Conservation (phyloP, 2,329 filamentous ascomycete species). For the Arthroderma uncinatum region DNA sequence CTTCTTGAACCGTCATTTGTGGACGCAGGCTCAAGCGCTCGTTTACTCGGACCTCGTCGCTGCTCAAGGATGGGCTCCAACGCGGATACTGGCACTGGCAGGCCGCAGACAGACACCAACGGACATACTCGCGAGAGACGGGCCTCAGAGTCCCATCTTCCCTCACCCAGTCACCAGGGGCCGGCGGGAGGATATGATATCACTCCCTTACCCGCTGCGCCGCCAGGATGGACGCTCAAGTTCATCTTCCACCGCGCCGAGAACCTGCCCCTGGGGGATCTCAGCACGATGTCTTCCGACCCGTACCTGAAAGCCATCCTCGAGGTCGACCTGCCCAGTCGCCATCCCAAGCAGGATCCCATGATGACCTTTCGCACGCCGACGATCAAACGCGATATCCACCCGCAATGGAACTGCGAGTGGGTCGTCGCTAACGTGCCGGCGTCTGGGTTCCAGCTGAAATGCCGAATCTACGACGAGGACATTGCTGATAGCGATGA, state of each 20-base stretch:
- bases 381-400: constrained; percentile 59
- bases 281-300: constrained; percentile 67
- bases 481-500: constrained; percentile 80
- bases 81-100: background rate
- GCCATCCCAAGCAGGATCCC: constrained; percentile 73
- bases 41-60: too few relatives aligned
- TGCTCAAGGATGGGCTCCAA: too few relatives aligned
- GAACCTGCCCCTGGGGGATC: constrained; percentile 73
- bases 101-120: background rate
- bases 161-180: constrained; percentile 17
- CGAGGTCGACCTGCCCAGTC: constrained; percentile 54
- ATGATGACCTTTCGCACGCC: constrained; percentile 61
- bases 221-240: constrained; percentile 70
- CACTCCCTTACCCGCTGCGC: constrained; percentile 63
- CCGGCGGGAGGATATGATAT: constrained; percentile 69
- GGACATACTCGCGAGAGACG: background rate
- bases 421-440: constrained; percentile 88
- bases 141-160: background rate
- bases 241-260: constrained; percentile 72
- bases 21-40: too few relatives aligned
- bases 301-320: constrained; percentile 73
- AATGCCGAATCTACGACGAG: constrained; percentile 81
- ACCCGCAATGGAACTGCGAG: constrained; percentile 71
- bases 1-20: too few relatives aligned
- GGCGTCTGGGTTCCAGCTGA: constrained; percentile 66